Percentiles rank a stretch among this genome's conserved stretches.
Evolutionary conservation across 768 basidiomycete genomes (phyloP).

Genomic region (Lactarius quietus): DNA sequence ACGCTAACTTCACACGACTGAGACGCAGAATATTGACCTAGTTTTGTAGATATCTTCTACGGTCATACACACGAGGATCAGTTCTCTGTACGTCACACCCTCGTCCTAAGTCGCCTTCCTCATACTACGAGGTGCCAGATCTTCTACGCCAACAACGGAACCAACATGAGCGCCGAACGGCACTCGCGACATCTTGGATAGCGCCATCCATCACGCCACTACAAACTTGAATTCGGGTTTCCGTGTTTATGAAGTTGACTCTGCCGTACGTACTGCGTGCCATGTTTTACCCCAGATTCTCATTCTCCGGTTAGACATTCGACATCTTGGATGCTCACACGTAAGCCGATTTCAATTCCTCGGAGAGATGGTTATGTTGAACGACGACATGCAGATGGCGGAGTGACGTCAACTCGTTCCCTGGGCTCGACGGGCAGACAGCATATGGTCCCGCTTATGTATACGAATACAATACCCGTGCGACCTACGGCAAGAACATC

Average conservation of each 20-base stretch:
- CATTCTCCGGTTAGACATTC: constrained; percentile 50
- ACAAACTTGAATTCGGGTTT: constrained; percentile 76
- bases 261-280: constrained; percentile 51
- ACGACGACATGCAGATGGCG: too few relatives aligned
- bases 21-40: not conserved
- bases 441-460: constrained; percentile 56
- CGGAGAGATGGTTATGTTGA: not conserved
- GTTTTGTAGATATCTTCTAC: constrained; percentile 58
- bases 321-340: constrained; percentile 77
- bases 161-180: constrained; percentile 54
- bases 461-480: constrained; percentile 66
- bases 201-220: constrained; percentile 67
- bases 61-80: constrained; percentile 78
- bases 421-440: constrained; percentile 53
- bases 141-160: constrained; percentile 70
- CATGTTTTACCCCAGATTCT: not conserved
- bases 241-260: constrained; percentile 68
- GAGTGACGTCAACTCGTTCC: constrained; percentile 59
- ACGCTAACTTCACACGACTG: constrained; percentile 10
- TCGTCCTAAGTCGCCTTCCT: not conserved
- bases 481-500: constrained; percentile 57
- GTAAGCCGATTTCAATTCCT: constrained; percentile 38
- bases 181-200: constrained; percentile 56
- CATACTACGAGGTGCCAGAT: constrained; percentile 44
- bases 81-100: constrained; percentile 44